Conservation (phyloP, 163 green algal species). For the Prototheca wickerhamii region DNA sequence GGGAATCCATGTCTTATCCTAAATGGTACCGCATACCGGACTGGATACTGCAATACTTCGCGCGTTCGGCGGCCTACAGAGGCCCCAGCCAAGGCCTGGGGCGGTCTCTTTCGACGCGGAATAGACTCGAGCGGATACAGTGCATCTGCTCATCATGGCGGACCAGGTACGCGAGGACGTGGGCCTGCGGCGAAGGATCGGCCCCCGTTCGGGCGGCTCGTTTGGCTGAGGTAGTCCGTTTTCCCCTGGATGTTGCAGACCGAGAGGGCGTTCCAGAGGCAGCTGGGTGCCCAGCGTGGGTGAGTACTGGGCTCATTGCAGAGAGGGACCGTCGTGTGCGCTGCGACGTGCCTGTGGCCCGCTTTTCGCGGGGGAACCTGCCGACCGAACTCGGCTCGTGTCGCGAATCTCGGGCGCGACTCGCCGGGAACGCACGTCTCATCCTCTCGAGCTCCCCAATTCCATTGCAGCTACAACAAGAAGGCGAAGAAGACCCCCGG, state of each 20-base stretch:
- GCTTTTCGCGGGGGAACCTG: too few relatives aligned
- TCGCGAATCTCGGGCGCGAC: too few relatives aligned
- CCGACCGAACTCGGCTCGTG: too few relatives aligned
- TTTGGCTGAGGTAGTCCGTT: not conserved
- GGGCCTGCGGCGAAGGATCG: not conserved
- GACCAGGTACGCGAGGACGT: slow-evolving; percentile 16
- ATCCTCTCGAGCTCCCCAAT: not conserved
- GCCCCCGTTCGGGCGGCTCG: too few relatives aligned
- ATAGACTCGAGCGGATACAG: not conserved
- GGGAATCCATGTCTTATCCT: not conserved
- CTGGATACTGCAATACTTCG: not conserved
- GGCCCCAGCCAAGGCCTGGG: not conserved
- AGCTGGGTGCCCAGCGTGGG: slow-evolving; percentile 79
- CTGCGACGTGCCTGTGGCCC: not conserved
- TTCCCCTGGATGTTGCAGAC: slow-evolving; percentile 51
- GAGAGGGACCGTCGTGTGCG: not conserved
- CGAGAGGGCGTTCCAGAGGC: slow-evolving; percentile 91
- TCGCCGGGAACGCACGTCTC: too few relatives aligned
- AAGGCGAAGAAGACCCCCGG: slow-evolving; percentile 77
- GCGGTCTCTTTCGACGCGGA: not conserved
- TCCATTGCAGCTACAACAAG: slow-evolving; percentile 67
- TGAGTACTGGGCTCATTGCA: slow-evolving; percentile 41
- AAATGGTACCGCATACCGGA: not conserved
- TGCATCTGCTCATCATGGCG: slow-evolving; percentile 13
- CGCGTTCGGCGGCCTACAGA: not conserved